Conservation (phyloP, 345 rosid genomes). For the Gossypium rotundifolium region DNA sequence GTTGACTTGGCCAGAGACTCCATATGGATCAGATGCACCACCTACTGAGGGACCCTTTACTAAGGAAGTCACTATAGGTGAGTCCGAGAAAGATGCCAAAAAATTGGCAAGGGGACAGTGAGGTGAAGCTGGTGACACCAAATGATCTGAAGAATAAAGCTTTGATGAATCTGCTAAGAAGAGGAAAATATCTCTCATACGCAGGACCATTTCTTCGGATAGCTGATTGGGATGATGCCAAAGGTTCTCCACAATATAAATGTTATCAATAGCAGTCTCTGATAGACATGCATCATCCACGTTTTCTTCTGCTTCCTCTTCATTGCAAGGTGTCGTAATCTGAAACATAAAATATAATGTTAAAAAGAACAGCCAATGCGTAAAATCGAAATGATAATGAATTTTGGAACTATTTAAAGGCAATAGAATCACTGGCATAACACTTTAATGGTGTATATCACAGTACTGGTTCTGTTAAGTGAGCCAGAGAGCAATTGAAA, state of each 20-base stretch:
- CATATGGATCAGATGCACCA: slow-evolving; percentile 37
- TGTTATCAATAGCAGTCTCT: slow-evolving; percentile 14
- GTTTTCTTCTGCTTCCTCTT: slow-evolving; percentile 22
- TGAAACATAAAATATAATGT: slow-evolving; percentile 22
- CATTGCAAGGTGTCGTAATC: slow-evolving; percentile 22
- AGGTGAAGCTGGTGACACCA: slow-evolving; percentile 37
- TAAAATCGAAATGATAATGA: background rate
- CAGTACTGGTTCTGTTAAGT: slow-evolving; percentile 24
- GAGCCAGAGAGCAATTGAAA: slow-evolving; percentile 21
- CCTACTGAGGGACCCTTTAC: slow-evolving; percentile 24
- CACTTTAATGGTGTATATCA: background rate
- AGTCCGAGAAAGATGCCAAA: slow-evolving; percentile 34
- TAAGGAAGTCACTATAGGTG: slow-evolving; percentile 28
- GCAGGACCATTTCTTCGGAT: slow-evolving; percentile 59
- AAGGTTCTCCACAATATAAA: slow-evolving; percentile 32
- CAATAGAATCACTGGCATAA: background rate
- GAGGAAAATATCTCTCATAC: slow-evolving; percentile 62
- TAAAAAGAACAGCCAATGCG: background rate
- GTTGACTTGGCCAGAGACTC: slow-evolving; percentile 36
- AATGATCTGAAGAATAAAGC: slow-evolving; percentile 26
- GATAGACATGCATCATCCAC: slow-evolving; percentile 14
- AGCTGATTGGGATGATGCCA: slow-evolving; percentile 48
- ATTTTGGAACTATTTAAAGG: background rate
- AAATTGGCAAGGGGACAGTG: slow-evolving; percentile 36
- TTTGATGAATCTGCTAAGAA: slow-evolving; percentile 49